These are phyloP conservation scores for Mortierella sp. DNA, from an alignment of 371 early-diverging fungal species.

Conservation along the genomic window DNA sequence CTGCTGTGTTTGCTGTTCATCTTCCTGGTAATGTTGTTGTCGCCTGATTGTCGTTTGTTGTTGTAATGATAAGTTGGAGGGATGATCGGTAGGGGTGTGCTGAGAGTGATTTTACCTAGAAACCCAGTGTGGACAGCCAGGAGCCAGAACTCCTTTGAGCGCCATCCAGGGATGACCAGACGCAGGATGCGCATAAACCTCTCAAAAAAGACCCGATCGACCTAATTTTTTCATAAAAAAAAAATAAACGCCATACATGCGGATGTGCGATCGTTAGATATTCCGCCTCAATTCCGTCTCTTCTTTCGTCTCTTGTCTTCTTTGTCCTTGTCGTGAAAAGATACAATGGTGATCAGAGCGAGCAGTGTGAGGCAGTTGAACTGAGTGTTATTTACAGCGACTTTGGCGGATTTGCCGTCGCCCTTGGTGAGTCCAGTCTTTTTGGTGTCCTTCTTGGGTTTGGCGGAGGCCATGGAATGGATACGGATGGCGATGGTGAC, in stretches of 20 bases:
- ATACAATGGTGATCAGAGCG: not conserved
- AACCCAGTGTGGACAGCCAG: slow-evolving; percentile 86
- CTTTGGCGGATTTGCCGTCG: slow-evolving; percentile 48
- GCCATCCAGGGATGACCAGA: slow-evolving; percentile 84
- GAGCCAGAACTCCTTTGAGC: slow-evolving; percentile 85
- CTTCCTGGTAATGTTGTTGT: not conserved
- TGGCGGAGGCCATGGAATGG: slow-evolving; percentile 43
- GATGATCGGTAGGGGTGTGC: too few relatives aligned
- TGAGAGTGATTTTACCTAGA: too few relatives aligned
- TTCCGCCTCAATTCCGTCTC: not conserved
- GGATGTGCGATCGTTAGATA: too few relatives aligned
- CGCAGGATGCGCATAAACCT: slow-evolving; percentile 76
- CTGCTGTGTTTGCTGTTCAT: too few relatives aligned
- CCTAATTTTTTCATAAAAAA: slow-evolving; percentile 57
- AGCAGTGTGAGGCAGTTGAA: not conserved
- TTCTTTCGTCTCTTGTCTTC: not conserved
- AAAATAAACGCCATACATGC: too few relatives aligned
- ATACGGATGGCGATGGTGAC: slow-evolving; percentile 50
- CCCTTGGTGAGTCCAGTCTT: slow-evolving; percentile 46
- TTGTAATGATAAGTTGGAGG: too few relatives aligned
- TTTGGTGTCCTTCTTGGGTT: slow-evolving; percentile 49
- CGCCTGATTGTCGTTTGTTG: too few relatives aligned
- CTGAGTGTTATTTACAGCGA: slow-evolving; percentile 36
- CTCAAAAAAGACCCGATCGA: slow-evolving; percentile 83
- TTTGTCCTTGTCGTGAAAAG: not conserved